phyloP scores from a whole-genome alignment of 768 basidiomycete genomes.

The Leccinum sublutescens region DNA sequence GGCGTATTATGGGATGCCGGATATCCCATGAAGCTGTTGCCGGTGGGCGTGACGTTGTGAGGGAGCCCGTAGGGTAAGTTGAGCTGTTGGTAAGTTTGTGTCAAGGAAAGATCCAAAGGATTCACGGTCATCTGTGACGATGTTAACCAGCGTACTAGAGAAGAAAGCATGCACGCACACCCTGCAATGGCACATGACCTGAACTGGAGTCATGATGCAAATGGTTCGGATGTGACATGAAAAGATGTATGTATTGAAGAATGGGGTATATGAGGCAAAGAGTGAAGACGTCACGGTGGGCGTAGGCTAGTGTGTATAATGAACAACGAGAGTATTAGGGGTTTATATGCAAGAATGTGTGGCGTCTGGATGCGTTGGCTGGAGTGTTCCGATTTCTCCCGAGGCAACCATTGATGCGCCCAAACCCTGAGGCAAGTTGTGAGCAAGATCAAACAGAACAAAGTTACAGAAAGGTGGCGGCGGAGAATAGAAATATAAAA shows the following conservation, averaged over 20 bases:
- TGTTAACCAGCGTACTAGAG: not conserved
- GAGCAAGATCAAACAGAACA: not conserved
- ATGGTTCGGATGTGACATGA: conserved; percentile 3
- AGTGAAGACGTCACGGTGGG: not conserved
- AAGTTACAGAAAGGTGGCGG: not conserved
- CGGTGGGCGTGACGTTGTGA: no score
- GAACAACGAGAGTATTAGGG: not conserved
- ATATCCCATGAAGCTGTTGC: not conserved
- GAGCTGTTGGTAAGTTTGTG: not conserved
- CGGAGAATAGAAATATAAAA: not conserved
- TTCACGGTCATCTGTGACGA: conserved; percentile 2
- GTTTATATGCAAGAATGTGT: not conserved
- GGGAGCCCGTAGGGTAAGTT: not conserved
- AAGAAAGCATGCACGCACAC: conserved; percentile 6
- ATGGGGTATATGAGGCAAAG: not conserved
- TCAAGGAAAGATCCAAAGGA: not conserved
- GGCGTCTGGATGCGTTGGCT: not conserved
- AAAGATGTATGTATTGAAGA: not conserved
- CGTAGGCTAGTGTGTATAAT: not conserved
- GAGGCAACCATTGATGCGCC: not conserved
- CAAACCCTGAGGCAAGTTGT: not conserved
- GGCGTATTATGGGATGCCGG: not conserved
- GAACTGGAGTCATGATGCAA: not conserved
- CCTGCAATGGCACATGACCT: not conserved
- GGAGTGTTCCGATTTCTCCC: not conserved